Percentiles rank a stretch among this genome's conserved stretches.
These are phyloP conservation scores for Trametes cinnabarina DNA, from an alignment of 768 basidiomycete species.

Conservation along the genomic window DNA sequence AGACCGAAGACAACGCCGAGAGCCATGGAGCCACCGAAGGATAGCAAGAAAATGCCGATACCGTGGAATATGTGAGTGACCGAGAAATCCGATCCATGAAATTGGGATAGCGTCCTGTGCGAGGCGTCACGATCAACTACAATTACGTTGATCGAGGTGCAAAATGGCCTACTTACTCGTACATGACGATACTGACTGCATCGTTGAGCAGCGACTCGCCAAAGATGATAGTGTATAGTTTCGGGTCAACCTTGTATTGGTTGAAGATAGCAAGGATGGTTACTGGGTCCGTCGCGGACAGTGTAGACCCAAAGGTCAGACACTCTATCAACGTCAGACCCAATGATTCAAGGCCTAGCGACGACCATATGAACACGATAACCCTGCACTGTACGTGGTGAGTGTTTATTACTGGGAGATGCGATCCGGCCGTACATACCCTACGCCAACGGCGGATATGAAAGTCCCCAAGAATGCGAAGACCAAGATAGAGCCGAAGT, in stretches of 20 bases:
- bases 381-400: constrained; percentile 65
- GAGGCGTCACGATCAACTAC: background rate
- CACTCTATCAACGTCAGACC: constrained; percentile 88
- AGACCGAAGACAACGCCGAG: constrained; percentile 92
- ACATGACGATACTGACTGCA: constrained; percentile 99
- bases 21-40: constrained; percentile 92
- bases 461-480: constrained; percentile 96
- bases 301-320: constrained; percentile 91
- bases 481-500: constrained; percentile 92
- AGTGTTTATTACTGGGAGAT: constrained; percentile 27
- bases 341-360: constrained; percentile 87
- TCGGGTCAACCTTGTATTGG: constrained; percentile 97
- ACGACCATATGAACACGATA: constrained; percentile 92
- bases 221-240: constrained; percentile 95
- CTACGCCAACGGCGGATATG: constrained; percentile 93
- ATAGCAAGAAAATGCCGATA: constrained; percentile 95
- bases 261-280: constrained; percentile 99
- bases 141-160: background rate
- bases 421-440: constrained; percentile 53
- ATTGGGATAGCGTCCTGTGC: constrained; percentile 81
- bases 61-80: constrained; percentile 90
- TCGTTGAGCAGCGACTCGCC: constrained; percentile 97
- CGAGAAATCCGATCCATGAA: constrained; percentile 87
- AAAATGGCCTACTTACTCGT: constrained; percentile 71
- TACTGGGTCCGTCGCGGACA: constrained; percentile 97